Conservation (phyloP, 2,329 filamentous ascomycete genomes). For the Fusarium camptoceras region DNA sequence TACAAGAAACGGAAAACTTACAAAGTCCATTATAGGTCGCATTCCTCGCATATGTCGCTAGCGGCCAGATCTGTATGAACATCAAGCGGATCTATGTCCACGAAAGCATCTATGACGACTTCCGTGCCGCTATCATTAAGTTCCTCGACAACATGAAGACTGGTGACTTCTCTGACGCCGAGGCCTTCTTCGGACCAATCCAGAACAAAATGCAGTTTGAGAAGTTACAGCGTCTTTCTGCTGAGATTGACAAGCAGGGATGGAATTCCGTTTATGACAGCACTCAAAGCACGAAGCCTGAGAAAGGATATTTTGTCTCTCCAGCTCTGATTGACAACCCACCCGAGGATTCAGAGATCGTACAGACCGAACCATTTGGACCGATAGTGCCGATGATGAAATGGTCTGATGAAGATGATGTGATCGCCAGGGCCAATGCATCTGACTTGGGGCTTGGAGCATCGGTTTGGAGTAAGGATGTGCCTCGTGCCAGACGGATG, state of each 20-base stretch:
- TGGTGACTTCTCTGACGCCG: slow-evolving; percentile 57
- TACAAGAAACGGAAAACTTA: too few species aligned
- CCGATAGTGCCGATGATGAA: slow-evolving; percentile 73
- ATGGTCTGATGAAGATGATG: slow-evolving; percentile 71
- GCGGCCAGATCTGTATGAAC: slow-evolving; percentile 2
- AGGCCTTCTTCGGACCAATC: slow-evolving; percentile 63
- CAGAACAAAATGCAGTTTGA: slow-evolving; percentile 71
- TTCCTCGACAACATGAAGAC: slow-evolving; percentile 51
- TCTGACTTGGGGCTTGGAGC: slow-evolving; percentile 65
- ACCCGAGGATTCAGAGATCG: slow-evolving; percentile 66
- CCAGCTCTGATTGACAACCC: slow-evolving; percentile 72
- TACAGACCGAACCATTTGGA: slow-evolving; percentile 64
- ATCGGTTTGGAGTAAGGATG: slow-evolving; percentile 68
- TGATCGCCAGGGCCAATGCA: slow-evolving; percentile 66
- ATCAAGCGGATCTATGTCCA: slow-evolving; percentile 15
- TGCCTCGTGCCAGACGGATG: slow-evolving; percentile 62
- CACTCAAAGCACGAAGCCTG: slow-evolving; percentile 15
- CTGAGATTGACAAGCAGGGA: slow-evolving; percentile 57
- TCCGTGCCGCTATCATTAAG: not conserved
- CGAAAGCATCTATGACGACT: not conserved
- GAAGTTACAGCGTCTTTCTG: slow-evolving; percentile 55
- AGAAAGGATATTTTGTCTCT: slow-evolving; percentile 65
- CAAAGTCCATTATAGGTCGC: slow-evolving; percentile 2
- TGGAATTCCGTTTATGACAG: slow-evolving; percentile 56
- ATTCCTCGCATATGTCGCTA: not conserved